Evolutionary conservation across 2,329 filamentous ascomycete genomes (phyloP).

Genomic region (Fusarium sp.): DNA sequence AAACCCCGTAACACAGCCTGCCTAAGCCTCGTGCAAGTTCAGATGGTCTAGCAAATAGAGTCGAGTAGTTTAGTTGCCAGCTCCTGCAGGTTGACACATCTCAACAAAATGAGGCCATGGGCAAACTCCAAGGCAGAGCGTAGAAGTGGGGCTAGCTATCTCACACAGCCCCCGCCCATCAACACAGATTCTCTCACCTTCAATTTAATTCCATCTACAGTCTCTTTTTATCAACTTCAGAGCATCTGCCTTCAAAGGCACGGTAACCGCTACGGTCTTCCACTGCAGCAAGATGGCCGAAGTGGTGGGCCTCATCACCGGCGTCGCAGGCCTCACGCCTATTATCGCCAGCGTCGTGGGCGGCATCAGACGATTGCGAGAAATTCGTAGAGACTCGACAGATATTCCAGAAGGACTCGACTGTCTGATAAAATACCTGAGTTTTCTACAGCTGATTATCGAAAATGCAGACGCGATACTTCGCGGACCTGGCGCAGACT

Average conservation of each 20-base stretch:
- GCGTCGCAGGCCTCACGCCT: neutral
- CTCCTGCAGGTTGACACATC: neutral
- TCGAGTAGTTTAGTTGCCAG: neutral
- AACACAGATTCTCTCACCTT: neutral
- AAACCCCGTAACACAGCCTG: neutral
- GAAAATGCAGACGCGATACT: too few relatives aligned
- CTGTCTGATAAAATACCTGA: fast-evolving
- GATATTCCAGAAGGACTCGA: neutral
- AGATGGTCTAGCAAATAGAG: neutral
- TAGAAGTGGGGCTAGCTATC: neutral
- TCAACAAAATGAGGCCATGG: neutral
- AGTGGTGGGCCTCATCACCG: neutral
- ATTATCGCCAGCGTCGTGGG: neutral
- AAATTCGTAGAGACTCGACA: neutral
- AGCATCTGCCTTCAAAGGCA: neutral
- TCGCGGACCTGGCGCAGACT: neutral
- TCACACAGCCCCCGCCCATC: neutral
- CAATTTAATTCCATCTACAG: neutral
- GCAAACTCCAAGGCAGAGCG: neutral
- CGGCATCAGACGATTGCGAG: neutral
- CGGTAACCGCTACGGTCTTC: fast-evolving
- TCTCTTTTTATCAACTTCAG: neutral
- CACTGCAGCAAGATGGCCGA: neutral
- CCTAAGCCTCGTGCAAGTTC: neutral
- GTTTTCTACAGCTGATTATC: fast-evolving